Evolutionary conservation across 768 basidiomycete species (phyloP).

Genomic region (Tulasnella sp.): DNA sequence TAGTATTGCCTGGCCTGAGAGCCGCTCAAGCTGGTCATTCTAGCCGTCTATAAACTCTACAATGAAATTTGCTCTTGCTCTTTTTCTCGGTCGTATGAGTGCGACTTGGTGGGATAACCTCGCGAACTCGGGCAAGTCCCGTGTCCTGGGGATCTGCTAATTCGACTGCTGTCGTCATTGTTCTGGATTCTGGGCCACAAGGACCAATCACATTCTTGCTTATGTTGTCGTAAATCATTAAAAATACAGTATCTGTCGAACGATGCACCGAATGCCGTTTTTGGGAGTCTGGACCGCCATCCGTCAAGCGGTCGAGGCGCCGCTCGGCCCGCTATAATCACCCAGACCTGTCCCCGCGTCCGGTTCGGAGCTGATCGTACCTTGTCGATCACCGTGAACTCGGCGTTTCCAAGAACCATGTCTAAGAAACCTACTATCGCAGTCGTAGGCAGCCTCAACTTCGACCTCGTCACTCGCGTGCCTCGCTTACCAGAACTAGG

Average conservation of each 20-base stretch:
- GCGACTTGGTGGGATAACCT: too few species aligned
- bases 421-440: constrained; percentile 15
- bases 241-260: background rate
- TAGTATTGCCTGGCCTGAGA: too few species aligned
- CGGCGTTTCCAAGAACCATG: background rate
- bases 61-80: background rate
- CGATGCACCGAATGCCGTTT: background rate
- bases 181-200: background rate
- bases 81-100: too few species aligned
- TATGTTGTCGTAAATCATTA: background rate
- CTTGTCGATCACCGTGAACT: background rate
- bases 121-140: background rate
- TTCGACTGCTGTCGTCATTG: background rate
- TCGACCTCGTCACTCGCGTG: constrained; percentile 25
- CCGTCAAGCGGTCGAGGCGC: background rate
- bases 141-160: background rate
- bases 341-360: background rate
- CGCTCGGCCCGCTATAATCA: background rate
- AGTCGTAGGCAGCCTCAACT: constrained; percentile 29
- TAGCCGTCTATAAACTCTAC: background rate
- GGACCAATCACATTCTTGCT: background rate
- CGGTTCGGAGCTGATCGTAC: background rate
- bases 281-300: constrained; percentile 2
- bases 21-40: too few species aligned
- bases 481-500: constrained; percentile 22